Evolutionary conservation across 495 filamentous ascomycete species (phyloP).

Genomic region (Aspergillus heteromorphus): DNA sequence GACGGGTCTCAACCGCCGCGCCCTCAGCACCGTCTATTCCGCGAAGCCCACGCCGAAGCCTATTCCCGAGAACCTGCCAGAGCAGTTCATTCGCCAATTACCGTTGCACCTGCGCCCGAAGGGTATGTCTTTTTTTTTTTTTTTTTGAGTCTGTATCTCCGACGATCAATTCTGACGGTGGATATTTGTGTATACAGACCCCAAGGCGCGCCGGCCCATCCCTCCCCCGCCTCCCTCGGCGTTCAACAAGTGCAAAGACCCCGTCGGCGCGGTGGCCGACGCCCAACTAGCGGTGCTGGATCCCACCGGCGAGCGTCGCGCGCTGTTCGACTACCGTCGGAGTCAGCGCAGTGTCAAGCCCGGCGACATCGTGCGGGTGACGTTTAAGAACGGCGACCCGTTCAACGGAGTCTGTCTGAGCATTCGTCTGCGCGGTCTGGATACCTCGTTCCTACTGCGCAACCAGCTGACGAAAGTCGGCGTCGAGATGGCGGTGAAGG

Average conservation of each 20-base stretch:
- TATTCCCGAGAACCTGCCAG: slow-evolving; percentile 37
- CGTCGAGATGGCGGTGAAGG: slow-evolving; percentile 98
- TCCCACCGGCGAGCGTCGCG: slow-evolving; percentile 71
- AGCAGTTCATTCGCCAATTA: slow-evolving; percentile 39
- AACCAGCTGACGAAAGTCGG: slow-evolving; percentile 76
- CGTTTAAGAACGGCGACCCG: slow-evolving; percentile 76
- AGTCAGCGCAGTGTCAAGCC: slow-evolving; percentile 69
- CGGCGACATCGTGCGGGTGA: slow-evolving; percentile 88
- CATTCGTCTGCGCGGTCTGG: slow-evolving; percentile 77
- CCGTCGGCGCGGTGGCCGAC: slow-evolving; percentile 55
- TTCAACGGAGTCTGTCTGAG: slow-evolving; percentile 83
- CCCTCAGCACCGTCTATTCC: slow-evolving; percentile 37
- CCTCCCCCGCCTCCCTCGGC: slow-evolving; percentile 43
- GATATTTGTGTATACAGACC: slow-evolving; percentile 14
- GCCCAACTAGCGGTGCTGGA: slow-evolving; percentile 70
- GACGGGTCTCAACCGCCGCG: slow-evolving; percentile 34
- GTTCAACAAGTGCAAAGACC: slow-evolving; percentile 48
- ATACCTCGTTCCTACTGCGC: slow-evolving; percentile 78
- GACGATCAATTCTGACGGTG: not conserved
- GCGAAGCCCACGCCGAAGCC: slow-evolving; percentile 29
- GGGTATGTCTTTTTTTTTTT: slow-evolving; percentile 19
- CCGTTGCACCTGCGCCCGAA: slow-evolving; percentile 33
- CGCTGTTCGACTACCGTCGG: slow-evolving; percentile 66
- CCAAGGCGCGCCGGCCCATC: slow-evolving; percentile 48
- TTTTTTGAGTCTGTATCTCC: not conserved